Percentiles rank a stretch among this genome's conserved stretches.
Evolutionary conservation across 371 early-diverging fungal species (phyloP).

Genomic region (Globomyces sp.): DNA sequence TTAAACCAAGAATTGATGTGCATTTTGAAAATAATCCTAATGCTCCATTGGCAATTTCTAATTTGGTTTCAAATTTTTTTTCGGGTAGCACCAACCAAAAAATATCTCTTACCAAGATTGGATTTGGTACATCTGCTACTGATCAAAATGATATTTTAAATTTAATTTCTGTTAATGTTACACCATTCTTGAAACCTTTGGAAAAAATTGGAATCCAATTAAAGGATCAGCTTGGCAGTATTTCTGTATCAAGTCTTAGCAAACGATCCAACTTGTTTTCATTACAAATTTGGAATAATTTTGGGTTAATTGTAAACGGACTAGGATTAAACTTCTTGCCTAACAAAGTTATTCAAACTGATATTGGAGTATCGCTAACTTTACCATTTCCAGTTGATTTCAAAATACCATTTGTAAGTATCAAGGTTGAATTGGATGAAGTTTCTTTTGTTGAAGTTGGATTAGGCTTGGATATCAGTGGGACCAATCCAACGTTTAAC

Average conservation of each 20-base stretch:
- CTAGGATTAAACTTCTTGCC: slow-evolving; percentile 22
- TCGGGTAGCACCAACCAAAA: neutral
- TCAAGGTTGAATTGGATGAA: slow-evolving; percentile 24
- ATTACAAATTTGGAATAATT: neutral
- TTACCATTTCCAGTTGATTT: slow-evolving; percentile 25
- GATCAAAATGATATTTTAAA: slow-evolving; percentile 1
- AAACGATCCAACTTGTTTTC: neutral
- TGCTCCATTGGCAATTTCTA: neutral
- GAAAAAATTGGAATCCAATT: slow-evolving; percentile 1
- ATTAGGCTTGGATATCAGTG: slow-evolving; percentile 14
- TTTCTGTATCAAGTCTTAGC: neutral
- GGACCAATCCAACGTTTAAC: slow-evolving; percentile 12
- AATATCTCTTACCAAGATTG: neutral
- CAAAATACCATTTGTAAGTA: slow-evolving; percentile 31
- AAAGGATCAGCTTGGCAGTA: neutral
- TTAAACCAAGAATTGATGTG: slow-evolving; percentile 5
- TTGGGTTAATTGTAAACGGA: slow-evolving; percentile 19
- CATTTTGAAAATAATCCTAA: neutral
- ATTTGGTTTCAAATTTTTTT: slow-evolving; percentile 6
- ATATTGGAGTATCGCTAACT: slow-evolving; percentile 19
- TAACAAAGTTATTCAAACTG: slow-evolving; percentile 10
- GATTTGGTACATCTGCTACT: slow-evolving; percentile 10
- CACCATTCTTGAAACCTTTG: slow-evolving; percentile 8
- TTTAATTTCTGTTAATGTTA: slow-evolving; percentile 16
- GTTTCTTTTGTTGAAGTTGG: slow-evolving; percentile 13